These are phyloP conservation scores for Psidium friedrichsthalianum DNA, from an alignment of 345 rosid genomes.

Conservation along the genomic window DNA sequence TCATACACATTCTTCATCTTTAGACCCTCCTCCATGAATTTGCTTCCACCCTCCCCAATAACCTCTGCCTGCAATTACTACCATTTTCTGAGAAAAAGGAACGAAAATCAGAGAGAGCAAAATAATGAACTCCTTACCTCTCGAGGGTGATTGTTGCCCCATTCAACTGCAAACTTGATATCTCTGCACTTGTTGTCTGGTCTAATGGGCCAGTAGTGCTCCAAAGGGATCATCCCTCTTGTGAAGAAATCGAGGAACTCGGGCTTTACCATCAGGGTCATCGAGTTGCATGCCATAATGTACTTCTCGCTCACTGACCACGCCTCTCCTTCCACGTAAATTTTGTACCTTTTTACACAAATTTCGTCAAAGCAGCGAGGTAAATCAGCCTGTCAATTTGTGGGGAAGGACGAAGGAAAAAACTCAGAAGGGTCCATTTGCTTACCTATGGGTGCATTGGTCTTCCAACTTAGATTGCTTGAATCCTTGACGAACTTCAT, in stretches of 20 bases:
- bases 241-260: conserved; percentile 26
- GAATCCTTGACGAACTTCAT: conserved; percentile 22
- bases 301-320: conserved; percentile 52
- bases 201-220: conserved; percentile 44
- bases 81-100: neutral
- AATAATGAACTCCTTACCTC: conserved; percentile 9
- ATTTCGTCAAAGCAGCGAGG: neutral
- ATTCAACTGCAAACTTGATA: conserved; percentile 37
- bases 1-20: conserved; percentile 35
- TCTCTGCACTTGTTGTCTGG: conserved; percentile 18
- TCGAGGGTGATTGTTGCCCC: conserved; percentile 31
- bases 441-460: conserved; percentile 48
- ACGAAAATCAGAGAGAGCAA: neutral
- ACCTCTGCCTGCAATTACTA: conserved; percentile 29
- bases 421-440: neutral
- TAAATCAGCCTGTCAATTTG: neutral
- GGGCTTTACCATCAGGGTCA: conserved; percentile 23
- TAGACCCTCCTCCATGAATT: conserved; percentile 15
- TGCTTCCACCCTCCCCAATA: conserved; percentile 27
- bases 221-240: conserved; percentile 33
- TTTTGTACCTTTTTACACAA: conserved; percentile 24
- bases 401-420: neutral
- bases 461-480: conserved; percentile 29
- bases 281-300: conserved; percentile 32
- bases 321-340: conserved; percentile 36